Evolutionary conservation across 352 stramenopile species (phyloP), one percentile per base, ranked within the genome.

Genomic region (Phytophthora pistaciae): DNA sequence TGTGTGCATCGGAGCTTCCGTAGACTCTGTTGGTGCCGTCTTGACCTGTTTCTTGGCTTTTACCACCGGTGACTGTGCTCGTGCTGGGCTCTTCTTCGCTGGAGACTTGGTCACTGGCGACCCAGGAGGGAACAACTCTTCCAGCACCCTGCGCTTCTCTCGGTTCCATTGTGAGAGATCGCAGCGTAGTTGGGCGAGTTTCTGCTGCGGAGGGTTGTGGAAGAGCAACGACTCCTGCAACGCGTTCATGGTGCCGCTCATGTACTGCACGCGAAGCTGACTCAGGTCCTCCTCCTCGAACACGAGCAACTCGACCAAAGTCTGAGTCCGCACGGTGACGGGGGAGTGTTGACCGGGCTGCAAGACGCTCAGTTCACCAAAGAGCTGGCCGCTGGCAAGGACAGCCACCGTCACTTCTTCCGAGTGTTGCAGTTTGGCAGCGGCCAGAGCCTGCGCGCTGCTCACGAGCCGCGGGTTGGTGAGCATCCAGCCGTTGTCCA

Each of bases 401-500:
- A 90, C 86, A 2, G 80, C 86, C 0, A 92, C 77, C 29, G 80
- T 78, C 52, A 93, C 79, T 38, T 92, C 78, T 42, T 90, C 68
- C 1, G 58, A 70, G 3, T 80, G 61, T 20, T 75, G 61, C 16
- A 65, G 36, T 16, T 61, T 68, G 1, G 67, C 20, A 42, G 66
- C 71, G 20, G 46, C 71, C 1, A 72, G 49, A 5, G 68, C 60
- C 44, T 84, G 73, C 2, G 80, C 78, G 11, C 68, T 80, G 72
- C 72, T 91, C 9, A 91, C 83, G 7, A 93, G 78, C 2, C 85
- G 84, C 31, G 85, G 85, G 59, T 93, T 93, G 0, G 84, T 93
- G 55, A 93, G 82, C 85, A 92, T 91, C 85, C 85, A 93, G 31
- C 85, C 84, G 42, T 92, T 93, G 77, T 93, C 86, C 36, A 93